A percentile compares a stretch with the other conserved stretches of the same genome.
These are phyloP conservation scores for Fraxinus americana DNA, from an alignment of 257 asterid genomes.

Conservation along the genomic window DNA sequence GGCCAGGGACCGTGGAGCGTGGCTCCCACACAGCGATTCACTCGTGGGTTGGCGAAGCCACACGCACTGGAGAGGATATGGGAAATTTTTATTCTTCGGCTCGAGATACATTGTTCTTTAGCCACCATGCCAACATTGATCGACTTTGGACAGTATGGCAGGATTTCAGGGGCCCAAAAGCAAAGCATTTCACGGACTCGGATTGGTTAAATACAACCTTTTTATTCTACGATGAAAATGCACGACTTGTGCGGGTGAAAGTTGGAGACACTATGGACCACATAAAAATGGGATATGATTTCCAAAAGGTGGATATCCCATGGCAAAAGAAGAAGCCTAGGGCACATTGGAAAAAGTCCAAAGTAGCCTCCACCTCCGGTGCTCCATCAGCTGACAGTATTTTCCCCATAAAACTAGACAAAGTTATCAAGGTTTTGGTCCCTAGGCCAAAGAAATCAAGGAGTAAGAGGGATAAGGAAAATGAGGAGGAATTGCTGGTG, in stretches of 20 bases:
- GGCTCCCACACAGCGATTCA: neutral
- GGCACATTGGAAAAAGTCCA: neutral
- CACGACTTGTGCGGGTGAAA: conserved; percentile 3
- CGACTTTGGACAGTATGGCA: conserved; percentile 19
- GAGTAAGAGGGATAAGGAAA: neutral
- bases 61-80: neutral
- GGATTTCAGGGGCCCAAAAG: neutral
- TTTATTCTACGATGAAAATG: conserved; percentile 15
- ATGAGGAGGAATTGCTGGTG: conserved; percentile 1
- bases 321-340: neutral
- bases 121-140: conserved; percentile 21
- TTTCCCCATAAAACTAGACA: conserved; percentile 13
- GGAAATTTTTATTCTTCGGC: neutral
- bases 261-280: conserved; percentile 7
- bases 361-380: neutral
- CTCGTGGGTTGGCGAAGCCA: neutral
- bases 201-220: neutral
- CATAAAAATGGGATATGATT: conserved; percentile 13
- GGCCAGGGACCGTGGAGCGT: neutral
- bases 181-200: neutral
- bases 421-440: neutral
- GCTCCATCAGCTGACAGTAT: neutral
- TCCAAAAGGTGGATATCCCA: neutral
- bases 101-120: conserved; percentile 1
- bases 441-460: conserved; percentile 16